A percentile compares a stretch with the other conserved stretches of the same genome.
Evolutionary conservation across 768 basidiomycete genomes (phyloP).

Genomic region (Collybia mongolica): DNA sequence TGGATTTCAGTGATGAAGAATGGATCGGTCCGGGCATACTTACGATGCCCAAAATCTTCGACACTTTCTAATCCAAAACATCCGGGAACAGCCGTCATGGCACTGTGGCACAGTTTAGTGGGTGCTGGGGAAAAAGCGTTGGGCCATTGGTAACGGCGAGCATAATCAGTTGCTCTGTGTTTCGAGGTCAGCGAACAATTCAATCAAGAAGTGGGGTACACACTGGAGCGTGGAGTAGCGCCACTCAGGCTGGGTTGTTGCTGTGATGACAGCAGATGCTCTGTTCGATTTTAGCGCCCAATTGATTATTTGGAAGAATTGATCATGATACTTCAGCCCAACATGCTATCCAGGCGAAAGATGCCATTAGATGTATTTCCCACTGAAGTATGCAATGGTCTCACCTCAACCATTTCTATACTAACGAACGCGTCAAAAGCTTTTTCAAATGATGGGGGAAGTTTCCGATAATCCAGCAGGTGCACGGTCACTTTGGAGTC

Average conservation of each 20-base stretch:
- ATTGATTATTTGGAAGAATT: conserved; percentile 35
- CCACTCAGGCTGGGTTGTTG: conserved; percentile 23
- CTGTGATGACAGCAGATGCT: conserved; percentile 24
- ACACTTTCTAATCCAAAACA: conserved; percentile 17
- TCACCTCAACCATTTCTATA: conserved; percentile 41
- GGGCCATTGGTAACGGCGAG: conserved; percentile 27
- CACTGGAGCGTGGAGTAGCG: conserved; percentile 12
- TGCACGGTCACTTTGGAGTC: conserved; percentile 42
- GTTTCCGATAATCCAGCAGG: conserved; percentile 51
- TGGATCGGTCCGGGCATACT: conserved; percentile 7
- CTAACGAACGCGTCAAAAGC: conserved; percentile 39
- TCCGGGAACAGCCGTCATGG: conserved; percentile 16
- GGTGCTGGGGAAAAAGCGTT: conserved; percentile 20
- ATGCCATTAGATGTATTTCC: conserved; percentile 39
- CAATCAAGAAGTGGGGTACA: not conserved
- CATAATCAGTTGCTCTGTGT: conserved; percentile 22
- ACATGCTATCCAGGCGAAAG: conserved; percentile 5
- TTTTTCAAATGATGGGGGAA: conserved; percentile 43
- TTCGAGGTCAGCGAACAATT: not conserved
- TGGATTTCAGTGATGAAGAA: not conserved
- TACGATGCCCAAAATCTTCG: conserved; percentile 16
- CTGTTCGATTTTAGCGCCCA: conserved; percentile 36
- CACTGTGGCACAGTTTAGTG: conserved; percentile 13
- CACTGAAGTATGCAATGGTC: conserved; percentile 22
- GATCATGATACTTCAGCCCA: conserved; percentile 6